Evolutionary conservation across 768 basidiomycete species (phyloP), one percentile per base, ranked within the genome.

Genomic region (Hydnomerulius pinastri): DNA sequence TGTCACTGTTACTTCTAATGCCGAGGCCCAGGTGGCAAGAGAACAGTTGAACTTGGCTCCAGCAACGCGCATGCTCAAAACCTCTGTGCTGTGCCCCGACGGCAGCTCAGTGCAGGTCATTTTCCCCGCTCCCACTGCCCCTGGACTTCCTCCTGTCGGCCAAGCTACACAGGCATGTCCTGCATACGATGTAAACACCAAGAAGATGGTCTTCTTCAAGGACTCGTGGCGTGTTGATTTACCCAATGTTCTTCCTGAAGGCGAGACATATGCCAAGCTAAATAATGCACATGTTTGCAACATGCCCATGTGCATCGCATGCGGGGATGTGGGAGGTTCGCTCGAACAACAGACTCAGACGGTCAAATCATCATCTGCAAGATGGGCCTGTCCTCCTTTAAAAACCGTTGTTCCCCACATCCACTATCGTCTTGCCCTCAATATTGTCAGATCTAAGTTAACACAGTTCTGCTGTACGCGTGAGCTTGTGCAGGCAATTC

Each of bases 1-100:
- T 1, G 64, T 67, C 20, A 36, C 41, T 4, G 12, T 25, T 23
- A 61, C 59, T 6, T 55, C 38, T 2, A 48, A 46, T n/a, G n/a
- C n/a, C n/a, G n/a, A n/a, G n/a, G n/a, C n/a, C n/a, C n/a, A n/a
- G n/a, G n/a, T n/a, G n/a, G n/a, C n/a, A n/a, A n/a, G n/a, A n/a
- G n/a, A n/a, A n/a, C n/a, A 4, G 61, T 63, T 13, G 39, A 36
- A 4, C 2, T 21, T 41, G 10, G 8, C 39, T 11, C 1, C 39
- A 20, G 8, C 18, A 4, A 41, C 39, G 2, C 21, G 3, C 39
- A 41, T 41, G 39, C 23, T 41, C 20, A 41, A 41, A 41, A 6
- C 27, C n/a, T 9, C 39, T 15, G 39, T 41, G 8, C 39, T 6
- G 13, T 15, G 13, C 32, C 13, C 13, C 2, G 11, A 33, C 12